These are phyloP conservation scores for Claviceps fusiformis DNA, from an alignment of 2,329 filamentous ascomycete genomes.

Conservation along the genomic window DNA sequence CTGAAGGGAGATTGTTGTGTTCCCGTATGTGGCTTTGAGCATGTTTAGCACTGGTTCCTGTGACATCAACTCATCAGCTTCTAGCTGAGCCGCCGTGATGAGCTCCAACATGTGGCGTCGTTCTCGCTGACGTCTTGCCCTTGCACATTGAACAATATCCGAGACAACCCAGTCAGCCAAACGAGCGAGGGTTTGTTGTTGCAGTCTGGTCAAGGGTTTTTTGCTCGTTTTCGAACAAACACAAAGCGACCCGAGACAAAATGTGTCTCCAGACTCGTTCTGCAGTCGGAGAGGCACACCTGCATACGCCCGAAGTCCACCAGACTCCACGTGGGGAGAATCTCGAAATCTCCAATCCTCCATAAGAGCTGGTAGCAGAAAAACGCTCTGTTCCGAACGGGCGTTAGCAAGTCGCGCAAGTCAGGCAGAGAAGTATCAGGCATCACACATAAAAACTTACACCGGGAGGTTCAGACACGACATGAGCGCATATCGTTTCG, in stretches of 20 bases:
- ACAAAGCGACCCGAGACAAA: slow-evolving; percentile 29
- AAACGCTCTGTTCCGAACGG: slow-evolving; percentile 17
- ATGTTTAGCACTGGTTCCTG: neutral
- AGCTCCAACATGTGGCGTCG: slow-evolving; percentile 24
- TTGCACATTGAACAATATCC: slow-evolving; percentile 25
- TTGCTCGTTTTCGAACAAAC: slow-evolving; percentile 24
- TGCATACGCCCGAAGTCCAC: slow-evolving; percentile 27
- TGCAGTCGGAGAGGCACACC: slow-evolving; percentile 26
- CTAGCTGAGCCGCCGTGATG: slow-evolving; percentile 14
- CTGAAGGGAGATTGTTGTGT: neutral
- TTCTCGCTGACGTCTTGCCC: slow-evolving; percentile 24
- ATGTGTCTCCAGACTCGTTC: slow-evolving; percentile 23
- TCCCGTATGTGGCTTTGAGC: neutral
- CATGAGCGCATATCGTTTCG: slow-evolving; percentile 31
- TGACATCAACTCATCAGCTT: neutral
- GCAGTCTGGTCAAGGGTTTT: slow-evolving; percentile 16
- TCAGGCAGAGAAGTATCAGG: no score
- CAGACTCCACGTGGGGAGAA: slow-evolving; percentile 25
- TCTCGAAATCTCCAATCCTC: slow-evolving; percentile 29
- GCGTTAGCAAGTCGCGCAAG: neutral
- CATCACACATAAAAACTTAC: slow-evolving; percentile 8
- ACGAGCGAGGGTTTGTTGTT: slow-evolving; percentile 14
- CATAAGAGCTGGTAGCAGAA: slow-evolving; percentile 26
- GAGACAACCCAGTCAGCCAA: slow-evolving; percentile 22
- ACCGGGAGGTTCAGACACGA: slow-evolving; percentile 21